phyloP scores from a whole-genome alignment of 345 rosid species.

The Populus deltoides region DNA sequence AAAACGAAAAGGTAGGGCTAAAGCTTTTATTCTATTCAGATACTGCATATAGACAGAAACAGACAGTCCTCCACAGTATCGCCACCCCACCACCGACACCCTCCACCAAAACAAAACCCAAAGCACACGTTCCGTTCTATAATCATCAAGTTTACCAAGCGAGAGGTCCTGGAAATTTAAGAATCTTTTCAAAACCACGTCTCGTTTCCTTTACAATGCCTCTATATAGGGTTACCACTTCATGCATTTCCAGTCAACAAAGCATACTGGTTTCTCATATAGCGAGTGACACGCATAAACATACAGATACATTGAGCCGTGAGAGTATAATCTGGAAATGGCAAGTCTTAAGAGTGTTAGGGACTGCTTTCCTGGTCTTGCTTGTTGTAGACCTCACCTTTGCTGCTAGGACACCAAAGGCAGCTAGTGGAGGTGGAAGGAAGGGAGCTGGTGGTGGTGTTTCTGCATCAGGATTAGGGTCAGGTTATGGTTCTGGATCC shows the following conservation, averaged over 20 bases:
- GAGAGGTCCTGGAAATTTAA: slow-evolving; percentile 8
- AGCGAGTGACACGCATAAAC: background rate
- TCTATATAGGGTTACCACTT: slow-evolving; percentile 12
- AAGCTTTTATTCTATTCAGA: background rate
- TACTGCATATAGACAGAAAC: slow-evolving; percentile 1
- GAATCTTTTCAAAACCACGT: background rate
- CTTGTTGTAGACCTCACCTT: slow-evolving; percentile 41
- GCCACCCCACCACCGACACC: slow-evolving; percentile 3
- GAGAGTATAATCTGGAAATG: slow-evolving; percentile 21
- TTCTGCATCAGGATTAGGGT: slow-evolving; percentile 16
- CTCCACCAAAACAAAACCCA: slow-evolving; percentile 7
- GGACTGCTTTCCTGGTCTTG: slow-evolving; percentile 40
- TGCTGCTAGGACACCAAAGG: slow-evolving; percentile 39
- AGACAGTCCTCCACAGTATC: background rate
- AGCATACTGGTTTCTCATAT: background rate
- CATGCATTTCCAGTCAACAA: slow-evolving; percentile 3
- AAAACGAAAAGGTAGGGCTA: background rate
- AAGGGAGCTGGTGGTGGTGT: slow-evolving; percentile 40
- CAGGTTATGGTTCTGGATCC: slow-evolving; percentile 38
- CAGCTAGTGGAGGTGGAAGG: slow-evolving; percentile 36
- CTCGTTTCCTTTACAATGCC: background rate
- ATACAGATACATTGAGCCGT: background rate
- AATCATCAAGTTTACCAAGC: background rate
- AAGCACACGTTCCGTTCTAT: background rate
- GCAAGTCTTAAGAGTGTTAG: slow-evolving; percentile 24